Conservation (phyloP, 768 basidiomycete species). For the Leucocoprinus sp. region DNA sequence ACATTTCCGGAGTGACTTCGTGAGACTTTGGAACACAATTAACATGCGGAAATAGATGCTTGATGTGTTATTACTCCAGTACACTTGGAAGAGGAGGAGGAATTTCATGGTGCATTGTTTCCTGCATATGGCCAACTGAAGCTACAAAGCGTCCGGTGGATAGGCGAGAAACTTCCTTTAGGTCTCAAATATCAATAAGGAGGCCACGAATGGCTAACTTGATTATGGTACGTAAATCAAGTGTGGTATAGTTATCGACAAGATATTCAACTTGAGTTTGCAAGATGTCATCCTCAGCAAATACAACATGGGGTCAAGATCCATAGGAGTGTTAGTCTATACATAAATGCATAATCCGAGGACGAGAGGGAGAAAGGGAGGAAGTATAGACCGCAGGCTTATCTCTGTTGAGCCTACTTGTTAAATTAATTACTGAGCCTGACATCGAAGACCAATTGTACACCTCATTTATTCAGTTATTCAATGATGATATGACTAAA, state of each 20-base stretch:
- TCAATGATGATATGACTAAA: background rate
- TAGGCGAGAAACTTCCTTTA: conserved; percentile 50
- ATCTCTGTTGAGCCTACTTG: conserved; percentile 19
- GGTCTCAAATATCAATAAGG: conserved; percentile 29
- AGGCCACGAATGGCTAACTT: conserved; percentile 29
- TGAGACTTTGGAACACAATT: conserved; percentile 16
- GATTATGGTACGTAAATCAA: conserved; percentile 23
- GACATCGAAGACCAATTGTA: too few species aligned
- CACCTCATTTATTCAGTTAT: background rate
- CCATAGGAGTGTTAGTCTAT: conserved; percentile 42
- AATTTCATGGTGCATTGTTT: conserved; percentile 48
- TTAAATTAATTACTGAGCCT: too few species aligned
- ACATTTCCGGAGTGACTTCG: conserved; percentile 19
- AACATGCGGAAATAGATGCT: conserved; percentile 13
- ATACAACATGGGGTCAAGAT: conserved; percentile 34
- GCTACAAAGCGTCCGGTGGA: conserved; percentile 50
- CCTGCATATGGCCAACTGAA: conserved; percentile 54
- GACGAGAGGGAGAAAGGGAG: conserved; percentile 23
- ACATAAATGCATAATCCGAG: conserved; percentile 44
- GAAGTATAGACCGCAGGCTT: conserved; percentile 20
- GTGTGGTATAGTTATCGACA: background rate
- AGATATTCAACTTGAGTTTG: background rate
- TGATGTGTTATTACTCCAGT: conserved; percentile 5
- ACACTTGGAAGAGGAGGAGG: conserved; percentile 51
- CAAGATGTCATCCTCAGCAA: conserved; percentile 34